These are phyloP conservation scores for Leishmania martiniquensis DNA, from an alignment of 208 protist species.

Conservation along the genomic window DNA sequence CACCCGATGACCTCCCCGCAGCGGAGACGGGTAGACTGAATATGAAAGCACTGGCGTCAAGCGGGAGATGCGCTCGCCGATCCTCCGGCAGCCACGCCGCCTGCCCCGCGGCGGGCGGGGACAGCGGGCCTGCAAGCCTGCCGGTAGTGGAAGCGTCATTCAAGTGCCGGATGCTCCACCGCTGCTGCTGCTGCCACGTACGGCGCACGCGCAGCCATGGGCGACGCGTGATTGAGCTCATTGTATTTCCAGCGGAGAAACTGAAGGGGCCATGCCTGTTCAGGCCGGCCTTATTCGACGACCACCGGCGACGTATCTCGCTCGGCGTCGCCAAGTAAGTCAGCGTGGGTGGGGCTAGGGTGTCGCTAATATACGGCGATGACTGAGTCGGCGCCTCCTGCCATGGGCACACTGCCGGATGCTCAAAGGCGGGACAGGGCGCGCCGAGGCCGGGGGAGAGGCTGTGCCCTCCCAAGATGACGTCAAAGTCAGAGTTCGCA, in stretches of 20 bases:
- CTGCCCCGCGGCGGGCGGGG: neutral
- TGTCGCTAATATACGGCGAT: neutral
- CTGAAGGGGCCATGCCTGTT: neutral
- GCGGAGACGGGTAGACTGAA: too few relatives aligned
- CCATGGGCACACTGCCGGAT: neutral
- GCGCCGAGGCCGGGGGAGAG: neutral
- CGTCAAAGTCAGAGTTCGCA: neutral
- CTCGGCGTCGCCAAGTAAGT: conserved; percentile 16
- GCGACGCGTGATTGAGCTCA: neutral
- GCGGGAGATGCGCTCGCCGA: neutral
- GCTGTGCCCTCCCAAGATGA: neutral
- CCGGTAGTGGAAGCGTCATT: neutral
- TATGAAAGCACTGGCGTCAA: neutral
- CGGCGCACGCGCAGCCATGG: conserved; percentile 1
- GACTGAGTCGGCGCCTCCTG: neutral
- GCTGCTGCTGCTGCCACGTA: conserved; percentile 33
- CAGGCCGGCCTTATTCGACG: neutral
- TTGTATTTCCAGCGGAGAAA: neutral
- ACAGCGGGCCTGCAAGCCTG: neutral
- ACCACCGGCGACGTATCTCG: conserved; percentile 26
- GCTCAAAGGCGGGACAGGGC: neutral
- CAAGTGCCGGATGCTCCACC: neutral
- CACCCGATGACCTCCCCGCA: too few relatives aligned
- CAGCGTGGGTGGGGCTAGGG: neutral
- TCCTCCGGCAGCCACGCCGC: neutral